These are phyloP conservation scores for Phialophora chinensis DNA, from an alignment of 2,329 filamentous ascomycete genomes.

Conservation along the genomic window DNA sequence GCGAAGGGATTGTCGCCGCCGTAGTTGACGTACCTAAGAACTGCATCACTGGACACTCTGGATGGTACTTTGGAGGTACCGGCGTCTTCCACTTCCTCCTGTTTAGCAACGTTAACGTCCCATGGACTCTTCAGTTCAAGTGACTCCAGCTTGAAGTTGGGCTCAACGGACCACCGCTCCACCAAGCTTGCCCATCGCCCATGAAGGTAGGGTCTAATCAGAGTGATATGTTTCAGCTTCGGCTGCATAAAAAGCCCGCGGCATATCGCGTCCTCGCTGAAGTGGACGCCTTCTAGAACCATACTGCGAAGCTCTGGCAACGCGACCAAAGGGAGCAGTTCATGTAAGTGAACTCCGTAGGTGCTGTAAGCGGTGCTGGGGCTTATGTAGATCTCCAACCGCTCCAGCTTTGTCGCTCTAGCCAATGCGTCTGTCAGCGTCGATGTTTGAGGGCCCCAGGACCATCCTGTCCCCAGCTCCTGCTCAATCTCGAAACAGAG, in stretches of 20 bases:
- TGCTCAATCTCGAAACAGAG: conserved; percentile 19
- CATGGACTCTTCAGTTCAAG: conserved; percentile 17
- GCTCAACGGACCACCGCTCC: conserved; percentile 4
- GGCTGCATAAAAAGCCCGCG: conserved; percentile 25
- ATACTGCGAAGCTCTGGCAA: conserved; percentile 17
- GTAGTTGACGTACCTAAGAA: conserved; percentile 24
- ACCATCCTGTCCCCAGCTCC: not conserved
- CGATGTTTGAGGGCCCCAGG: not conserved
- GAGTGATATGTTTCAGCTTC: conserved; percentile 16
- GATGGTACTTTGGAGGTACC: conserved; percentile 10
- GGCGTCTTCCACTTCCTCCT: conserved; percentile 1
- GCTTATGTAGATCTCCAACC: conserved; percentile 19
- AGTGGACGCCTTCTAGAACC: conserved; percentile 12
- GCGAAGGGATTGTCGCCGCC: conserved; percentile 24
- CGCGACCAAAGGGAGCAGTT: conserved; percentile 7
- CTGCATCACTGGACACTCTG: conserved; percentile 11
- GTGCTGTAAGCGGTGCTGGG: not conserved
- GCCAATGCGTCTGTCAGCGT: not conserved
- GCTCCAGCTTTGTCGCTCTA: conserved; percentile 9
- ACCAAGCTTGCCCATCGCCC: conserved; percentile 17
- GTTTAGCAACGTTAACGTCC: not conserved
- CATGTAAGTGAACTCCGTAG: not conserved
- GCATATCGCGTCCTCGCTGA: conserved; percentile 8
- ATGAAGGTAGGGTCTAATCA: conserved; percentile 10
- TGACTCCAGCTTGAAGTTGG: conserved; percentile 16